Percentiles rank a stretch among this genome's conserved stretches.
Conservation (phyloP, 2,329 filamentous ascomycete species). For the Ceratocystis variospora region DNA sequence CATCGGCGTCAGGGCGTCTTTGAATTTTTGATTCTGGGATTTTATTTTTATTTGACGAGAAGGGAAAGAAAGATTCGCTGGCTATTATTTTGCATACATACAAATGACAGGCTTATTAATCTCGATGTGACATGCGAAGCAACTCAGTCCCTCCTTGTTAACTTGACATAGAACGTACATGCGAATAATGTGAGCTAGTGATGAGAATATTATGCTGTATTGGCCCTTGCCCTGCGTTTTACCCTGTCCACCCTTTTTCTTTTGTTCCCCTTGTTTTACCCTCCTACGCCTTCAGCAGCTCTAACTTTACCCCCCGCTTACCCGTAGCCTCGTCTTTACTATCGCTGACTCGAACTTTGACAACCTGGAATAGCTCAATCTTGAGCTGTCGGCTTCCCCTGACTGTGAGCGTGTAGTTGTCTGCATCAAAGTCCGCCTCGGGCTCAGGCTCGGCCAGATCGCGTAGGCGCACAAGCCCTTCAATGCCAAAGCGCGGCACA, state of each 20-base stretch:
- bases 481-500: constrained; percentile 88
- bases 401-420: constrained; percentile 63
- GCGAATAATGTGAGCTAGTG: neutral
- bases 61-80: constrained; percentile 16
- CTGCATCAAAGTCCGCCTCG: constrained; percentile 69
- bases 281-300: constrained; percentile 35
- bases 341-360: constrained; percentile 77
- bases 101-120: constrained; percentile 8
- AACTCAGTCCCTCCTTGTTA: neutral
- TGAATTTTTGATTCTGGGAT: constrained; percentile 21
- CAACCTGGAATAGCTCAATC: constrained; percentile 83
- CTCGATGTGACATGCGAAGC: neutral
- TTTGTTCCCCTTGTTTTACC: constrained; percentile 6
- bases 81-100: constrained; percentile 16
- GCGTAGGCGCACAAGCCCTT: constrained; percentile 73
- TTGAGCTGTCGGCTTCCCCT: constrained; percentile 40
- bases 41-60: constrained; percentile 13
- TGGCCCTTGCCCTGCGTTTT: neutral
- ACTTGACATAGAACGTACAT: neutral
- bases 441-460: constrained; percentile 64
- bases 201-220: neutral
- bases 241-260: constrained; percentile 1
- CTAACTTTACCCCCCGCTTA: constrained; percentile 79
- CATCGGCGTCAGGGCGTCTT: constrained; percentile 22
- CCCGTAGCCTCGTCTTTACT: constrained; percentile 92